phyloP scores from a whole-genome alignment of 257 asterid species.

The Prunella vulgaris region DNA sequence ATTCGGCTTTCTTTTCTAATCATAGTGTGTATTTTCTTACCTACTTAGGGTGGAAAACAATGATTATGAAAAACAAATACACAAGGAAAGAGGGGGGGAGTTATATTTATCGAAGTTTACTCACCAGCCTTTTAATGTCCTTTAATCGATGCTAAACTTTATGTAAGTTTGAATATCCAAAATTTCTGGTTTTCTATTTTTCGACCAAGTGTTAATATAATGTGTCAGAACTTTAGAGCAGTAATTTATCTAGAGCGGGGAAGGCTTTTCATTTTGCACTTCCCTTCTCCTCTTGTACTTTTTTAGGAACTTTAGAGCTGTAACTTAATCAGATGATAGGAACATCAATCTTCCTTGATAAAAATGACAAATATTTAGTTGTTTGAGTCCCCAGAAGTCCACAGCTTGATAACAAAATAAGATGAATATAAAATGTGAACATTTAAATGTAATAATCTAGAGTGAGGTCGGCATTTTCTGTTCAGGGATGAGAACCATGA shows the following conservation, averaged over 20 bases:
- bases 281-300: not conserved
- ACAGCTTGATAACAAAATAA: not conserved
- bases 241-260: too few relatives aligned
- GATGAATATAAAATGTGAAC: not conserved
- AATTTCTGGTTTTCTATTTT: not conserved
- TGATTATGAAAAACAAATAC: not conserved
- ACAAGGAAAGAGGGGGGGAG: not conserved
- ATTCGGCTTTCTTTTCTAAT: not conserved
- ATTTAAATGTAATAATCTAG: not conserved
- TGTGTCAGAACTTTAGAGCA: not conserved
- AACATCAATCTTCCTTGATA: not conserved
- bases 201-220: not conserved
- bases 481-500: conserved; percentile 10
- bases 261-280: too few relatives aligned
- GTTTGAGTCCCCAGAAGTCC: not conserved
- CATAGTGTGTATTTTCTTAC: not conserved
- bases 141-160: not conserved
- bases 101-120: not conserved
- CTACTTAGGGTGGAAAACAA: not conserved
- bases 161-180: not conserved
- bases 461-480: not conserved
- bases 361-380: not conserved
- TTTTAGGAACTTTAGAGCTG: not conserved
- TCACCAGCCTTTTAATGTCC: not conserved
- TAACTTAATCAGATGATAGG: not conserved